Evolutionary conservation across 495 filamentous ascomycete genomes (phyloP).

Genomic region (Aspergillus haitiensis): DNA sequence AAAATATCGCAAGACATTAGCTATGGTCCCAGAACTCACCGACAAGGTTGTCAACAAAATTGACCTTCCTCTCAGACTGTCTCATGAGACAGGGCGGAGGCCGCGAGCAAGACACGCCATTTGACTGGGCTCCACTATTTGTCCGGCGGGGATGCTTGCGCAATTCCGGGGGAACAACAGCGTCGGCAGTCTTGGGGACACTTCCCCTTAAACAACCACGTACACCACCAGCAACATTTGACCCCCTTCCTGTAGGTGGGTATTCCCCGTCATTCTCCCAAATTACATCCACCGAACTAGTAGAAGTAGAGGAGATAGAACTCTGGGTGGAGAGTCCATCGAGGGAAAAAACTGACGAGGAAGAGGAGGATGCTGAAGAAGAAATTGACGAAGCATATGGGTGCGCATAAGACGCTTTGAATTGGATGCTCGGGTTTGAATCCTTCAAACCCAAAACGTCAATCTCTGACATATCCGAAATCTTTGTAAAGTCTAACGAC

Average conservation of each 20-base stretch:
- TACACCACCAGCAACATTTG: constrained; percentile 23
- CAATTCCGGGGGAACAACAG: constrained; percentile 62
- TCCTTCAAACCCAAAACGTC: constrained; percentile 50
- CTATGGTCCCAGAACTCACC: constrained; percentile 64
- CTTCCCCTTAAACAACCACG: constrained; percentile 34
- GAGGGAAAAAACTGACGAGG: constrained; percentile 82
- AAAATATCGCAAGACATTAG: neutral
- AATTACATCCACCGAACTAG: constrained; percentile 48
- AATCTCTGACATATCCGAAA: constrained; percentile 50
- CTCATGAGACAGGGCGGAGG: constrained; percentile 81
- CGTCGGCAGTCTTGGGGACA: constrained; percentile 35
- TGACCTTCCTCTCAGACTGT: constrained; percentile 90
- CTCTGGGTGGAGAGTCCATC: constrained; percentile 58
- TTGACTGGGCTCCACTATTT: constrained; percentile 43
- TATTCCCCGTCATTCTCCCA: constrained; percentile 49
- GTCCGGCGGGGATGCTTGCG: constrained; percentile 84
- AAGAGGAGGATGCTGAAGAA: constrained; percentile 69
- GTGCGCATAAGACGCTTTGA: constrained; percentile 44
- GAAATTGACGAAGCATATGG: constrained; percentile 70
- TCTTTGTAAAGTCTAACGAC: constrained; percentile 23
- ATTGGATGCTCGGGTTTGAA: constrained; percentile 42
- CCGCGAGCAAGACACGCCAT: constrained; percentile 53
- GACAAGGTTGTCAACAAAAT: constrained; percentile 96
- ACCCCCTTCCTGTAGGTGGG: constrained; percentile 32
- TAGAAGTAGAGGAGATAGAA: constrained; percentile 51